Base-by-base conservation (phyloP, 1,139 yeast species). In the Meyerozyma smithsonii region DNA sequence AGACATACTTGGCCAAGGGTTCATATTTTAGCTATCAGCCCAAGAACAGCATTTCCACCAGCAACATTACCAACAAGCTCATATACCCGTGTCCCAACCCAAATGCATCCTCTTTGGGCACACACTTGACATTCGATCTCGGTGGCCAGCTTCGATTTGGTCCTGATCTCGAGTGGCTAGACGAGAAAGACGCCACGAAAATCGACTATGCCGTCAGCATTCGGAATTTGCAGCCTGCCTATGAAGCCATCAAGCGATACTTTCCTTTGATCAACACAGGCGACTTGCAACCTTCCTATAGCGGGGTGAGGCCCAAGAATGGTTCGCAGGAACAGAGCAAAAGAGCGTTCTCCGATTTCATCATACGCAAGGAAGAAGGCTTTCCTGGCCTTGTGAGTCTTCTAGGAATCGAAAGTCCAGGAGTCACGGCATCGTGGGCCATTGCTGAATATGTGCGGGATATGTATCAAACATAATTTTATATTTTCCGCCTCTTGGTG, bases 351-450 rank as follows among this genome's bases (percentile, higher is more conserved):
- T 81, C 79, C 34, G 96, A 89, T 55, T 89, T 87, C 56, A 62
- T 81, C 19, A 84, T 89, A 25, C 61, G 77, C 39, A 77, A 82
- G 48, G 75, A 70, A 40, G 73, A 69, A 0, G 90, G 80, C 0
- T 81, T 72, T 51, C 84, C 85, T 0, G 96, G 96, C 1, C 88
- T 87, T 54, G 74, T 88, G 25, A 88, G 86, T 50, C 65, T 87
- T 41, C 56, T 88, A 36, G 95, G 94, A 3, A 88, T 89, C 20
- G 97, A 89, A 55, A 83, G 94, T 53, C 97, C 97, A 0, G 97
- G 96, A 0, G 68, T 88, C 45, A 88, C 96, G 2, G 67, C 94
- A 1, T 67, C 88, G 1, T 69, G 87, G 79, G 95, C 92, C 0
- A 85, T 88, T 40, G 96, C 81, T 1, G 85, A 81, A 51, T 72